phyloP scores from a whole-genome alignment of 2,329 filamentous ascomycete species.

The Aspergillus udagawae region DNA sequence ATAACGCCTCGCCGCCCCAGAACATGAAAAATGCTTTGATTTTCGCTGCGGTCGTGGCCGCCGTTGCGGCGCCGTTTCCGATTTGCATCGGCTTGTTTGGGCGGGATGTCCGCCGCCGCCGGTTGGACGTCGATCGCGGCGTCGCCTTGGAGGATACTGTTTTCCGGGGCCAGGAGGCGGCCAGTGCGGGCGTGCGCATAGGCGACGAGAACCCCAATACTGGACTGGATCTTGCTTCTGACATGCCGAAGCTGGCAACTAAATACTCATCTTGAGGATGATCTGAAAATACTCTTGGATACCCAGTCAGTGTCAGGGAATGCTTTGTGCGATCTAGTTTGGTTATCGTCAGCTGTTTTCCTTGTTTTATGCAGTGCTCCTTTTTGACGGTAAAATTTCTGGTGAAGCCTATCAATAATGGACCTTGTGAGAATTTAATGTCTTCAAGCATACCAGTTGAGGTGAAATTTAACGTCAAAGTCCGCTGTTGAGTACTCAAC shows the following conservation, averaged over 20 bases:
- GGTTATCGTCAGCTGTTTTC: background rate
- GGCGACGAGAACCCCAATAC: background rate
- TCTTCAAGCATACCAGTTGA: background rate
- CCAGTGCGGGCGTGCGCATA: no score
- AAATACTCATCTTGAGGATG: background rate
- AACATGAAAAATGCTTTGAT: conserved; percentile 74
- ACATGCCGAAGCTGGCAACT: background rate
- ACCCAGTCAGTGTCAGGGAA: background rate
- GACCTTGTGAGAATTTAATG: background rate
- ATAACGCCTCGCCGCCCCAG: conserved; percentile 53
- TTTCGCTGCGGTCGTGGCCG: conserved; percentile 70
- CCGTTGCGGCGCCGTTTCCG: conserved; percentile 63
- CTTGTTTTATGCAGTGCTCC: background rate
- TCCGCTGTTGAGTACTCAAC: background rate
- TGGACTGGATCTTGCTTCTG: background rate
- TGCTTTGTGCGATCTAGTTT: background rate
- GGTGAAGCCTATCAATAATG: background rate
- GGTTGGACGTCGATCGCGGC: conserved; percentile 39
- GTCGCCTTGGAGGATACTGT: conserved; percentile 17
- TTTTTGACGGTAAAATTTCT: background rate
- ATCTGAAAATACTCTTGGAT: background rate
- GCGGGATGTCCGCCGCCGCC: conserved; percentile 34
- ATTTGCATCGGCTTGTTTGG: conserved; percentile 69
- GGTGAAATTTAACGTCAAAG: background rate
- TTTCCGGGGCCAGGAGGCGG: background rate